Evolutionary conservation across 192 early-diverging fungal species (phyloP).

Genomic region (Rhizophlyctis rosea): DNA sequence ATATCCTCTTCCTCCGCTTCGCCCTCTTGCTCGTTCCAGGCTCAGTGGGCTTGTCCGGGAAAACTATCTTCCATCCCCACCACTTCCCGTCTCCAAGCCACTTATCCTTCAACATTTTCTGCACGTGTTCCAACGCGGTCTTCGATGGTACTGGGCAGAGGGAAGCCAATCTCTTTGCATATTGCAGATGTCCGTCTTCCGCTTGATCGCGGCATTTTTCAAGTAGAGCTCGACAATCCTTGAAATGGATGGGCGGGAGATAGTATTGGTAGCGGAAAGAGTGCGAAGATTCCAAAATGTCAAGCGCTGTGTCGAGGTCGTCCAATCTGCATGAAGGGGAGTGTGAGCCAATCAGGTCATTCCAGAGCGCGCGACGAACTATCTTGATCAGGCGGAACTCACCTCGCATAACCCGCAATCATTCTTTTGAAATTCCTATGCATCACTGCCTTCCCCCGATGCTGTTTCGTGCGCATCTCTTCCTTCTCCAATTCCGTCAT

Average conservation of each 20-base stretch:
- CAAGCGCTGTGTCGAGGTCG: slow-evolving; percentile 27
- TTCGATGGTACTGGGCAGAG: slow-evolving; percentile 37
- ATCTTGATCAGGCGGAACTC: slow-evolving; percentile 1
- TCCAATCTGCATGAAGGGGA: slow-evolving; percentile 15
- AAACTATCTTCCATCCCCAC: slow-evolving; percentile 51
- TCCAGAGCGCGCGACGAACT: neutral
- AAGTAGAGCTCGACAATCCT: slow-evolving; percentile 33
- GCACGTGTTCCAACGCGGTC: slow-evolving; percentile 22
- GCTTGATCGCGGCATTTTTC: slow-evolving; percentile 25
- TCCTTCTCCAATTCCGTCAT: slow-evolving; percentile 26
- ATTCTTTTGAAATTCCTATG: slow-evolving; percentile 20
- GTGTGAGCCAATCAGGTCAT: neutral
- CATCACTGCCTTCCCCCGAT: slow-evolving; percentile 17
- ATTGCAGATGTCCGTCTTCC: slow-evolving; percentile 32
- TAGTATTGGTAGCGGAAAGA: slow-evolving; percentile 37
- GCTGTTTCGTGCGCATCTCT: slow-evolving; percentile 8
- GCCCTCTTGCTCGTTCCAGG: too few relatives aligned
- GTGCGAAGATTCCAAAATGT: slow-evolving; percentile 28
- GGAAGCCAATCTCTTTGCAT: slow-evolving; percentile 28
- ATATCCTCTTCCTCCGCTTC: too few relatives aligned
- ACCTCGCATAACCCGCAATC: slow-evolving; percentile 20
- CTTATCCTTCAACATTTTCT: slow-evolving; percentile 24
- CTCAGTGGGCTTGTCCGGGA: too few relatives aligned
- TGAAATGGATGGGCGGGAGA: slow-evolving; percentile 33
- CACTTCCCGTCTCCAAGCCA: slow-evolving; percentile 25